These are phyloP conservation scores for Aureobasidium sp. DNA, from an alignment of 2,329 filamentous ascomycete species.

Conservation along the genomic window DNA sequence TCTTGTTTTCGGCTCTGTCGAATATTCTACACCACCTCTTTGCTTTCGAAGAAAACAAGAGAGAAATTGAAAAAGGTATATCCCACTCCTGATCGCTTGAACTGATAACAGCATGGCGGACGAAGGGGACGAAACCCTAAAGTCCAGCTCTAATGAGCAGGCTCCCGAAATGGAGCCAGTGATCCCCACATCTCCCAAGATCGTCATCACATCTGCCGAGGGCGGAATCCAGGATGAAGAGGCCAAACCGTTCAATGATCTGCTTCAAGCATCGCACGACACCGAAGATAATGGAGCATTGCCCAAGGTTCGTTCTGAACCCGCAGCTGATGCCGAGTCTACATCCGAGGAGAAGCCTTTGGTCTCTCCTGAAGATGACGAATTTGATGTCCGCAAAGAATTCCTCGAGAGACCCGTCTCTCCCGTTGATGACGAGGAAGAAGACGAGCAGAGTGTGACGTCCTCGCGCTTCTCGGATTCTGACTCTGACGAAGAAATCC, in stretches of 20 bases:
- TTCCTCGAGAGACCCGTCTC: not conserved
- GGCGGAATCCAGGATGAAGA: not conserved
- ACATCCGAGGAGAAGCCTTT: not conserved
- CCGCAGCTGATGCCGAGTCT: not conserved
- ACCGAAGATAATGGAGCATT: not conserved
- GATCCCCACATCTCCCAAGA: not conserved
- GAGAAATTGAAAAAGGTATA: not conserved
- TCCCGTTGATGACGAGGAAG: not conserved
- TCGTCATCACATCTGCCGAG: not conserved
- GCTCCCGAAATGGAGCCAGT: not conserved
- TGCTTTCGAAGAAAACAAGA: not conserved
- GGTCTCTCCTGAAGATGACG: constrained; percentile 5
- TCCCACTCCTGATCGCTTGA: too few species aligned
- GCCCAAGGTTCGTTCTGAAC: not conserved
- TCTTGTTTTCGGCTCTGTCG: not conserved
- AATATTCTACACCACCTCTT: not conserved
- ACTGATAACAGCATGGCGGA: constrained; percentile 3
- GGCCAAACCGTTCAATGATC: not conserved
- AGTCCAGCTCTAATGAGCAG: not conserved
- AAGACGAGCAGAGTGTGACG: not conserved
- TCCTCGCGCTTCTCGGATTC: not conserved
- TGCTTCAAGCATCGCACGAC: not conserved
- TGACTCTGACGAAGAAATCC: not conserved
- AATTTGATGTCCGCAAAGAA: not conserved
- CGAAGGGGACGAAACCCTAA: not conserved